phyloP scores from a whole-genome alignment of 1,284 basidiomycete species.

The Fereydounia khargensis region DNA sequence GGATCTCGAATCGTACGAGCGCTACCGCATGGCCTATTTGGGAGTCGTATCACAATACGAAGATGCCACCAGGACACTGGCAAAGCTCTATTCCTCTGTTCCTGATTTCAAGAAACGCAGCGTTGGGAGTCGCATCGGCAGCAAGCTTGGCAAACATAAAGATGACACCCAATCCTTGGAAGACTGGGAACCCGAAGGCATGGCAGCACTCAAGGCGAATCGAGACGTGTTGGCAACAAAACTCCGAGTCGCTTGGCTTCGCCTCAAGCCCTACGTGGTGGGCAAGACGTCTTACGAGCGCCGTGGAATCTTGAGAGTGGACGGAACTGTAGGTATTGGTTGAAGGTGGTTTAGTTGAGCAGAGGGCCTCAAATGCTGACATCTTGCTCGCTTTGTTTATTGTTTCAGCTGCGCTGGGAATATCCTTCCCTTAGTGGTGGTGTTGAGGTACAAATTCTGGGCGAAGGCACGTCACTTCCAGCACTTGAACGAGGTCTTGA shows the following conservation, averaged over 20 bases:
- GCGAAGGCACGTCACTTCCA: slow-evolving; percentile 36
- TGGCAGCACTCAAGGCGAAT: slow-evolving; percentile 30
- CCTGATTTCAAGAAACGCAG: too few relatives aligned
- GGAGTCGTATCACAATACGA: slow-evolving; percentile 39
- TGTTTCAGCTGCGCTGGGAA: slow-evolving; percentile 38
- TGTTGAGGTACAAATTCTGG: slow-evolving; percentile 37
- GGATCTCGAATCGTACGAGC: slow-evolving; percentile 15
- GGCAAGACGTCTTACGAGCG: slow-evolving; percentile 41
- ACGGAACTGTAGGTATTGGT: too few relatives aligned
- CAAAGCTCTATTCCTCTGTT: slow-evolving; percentile 25
- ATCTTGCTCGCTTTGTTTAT: too few relatives aligned
- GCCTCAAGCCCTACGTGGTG: slow-evolving; percentile 40
- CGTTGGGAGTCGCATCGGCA: too few relatives aligned
- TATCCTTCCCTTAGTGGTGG: slow-evolving; percentile 34
- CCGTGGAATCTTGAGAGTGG: too few relatives aligned
- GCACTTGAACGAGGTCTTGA: slow-evolving; percentile 32
- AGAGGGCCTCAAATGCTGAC: too few relatives aligned
- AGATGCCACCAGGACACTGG: slow-evolving; percentile 33
- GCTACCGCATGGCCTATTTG: slow-evolving; percentile 17
- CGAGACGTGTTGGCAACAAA: slow-evolving; percentile 48
- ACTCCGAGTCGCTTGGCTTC: slow-evolving; percentile 46
- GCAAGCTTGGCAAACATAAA: too few relatives aligned
- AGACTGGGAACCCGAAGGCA: slow-evolving; percentile 26
- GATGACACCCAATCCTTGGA: slow-evolving; percentile 1
- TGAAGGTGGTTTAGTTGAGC: too few relatives aligned